Evolutionary conservation across 108 stramenopile genomes (phyloP), one percentile per base, ranked within the genome.

Genomic region (Skeletonema grethae): DNA sequence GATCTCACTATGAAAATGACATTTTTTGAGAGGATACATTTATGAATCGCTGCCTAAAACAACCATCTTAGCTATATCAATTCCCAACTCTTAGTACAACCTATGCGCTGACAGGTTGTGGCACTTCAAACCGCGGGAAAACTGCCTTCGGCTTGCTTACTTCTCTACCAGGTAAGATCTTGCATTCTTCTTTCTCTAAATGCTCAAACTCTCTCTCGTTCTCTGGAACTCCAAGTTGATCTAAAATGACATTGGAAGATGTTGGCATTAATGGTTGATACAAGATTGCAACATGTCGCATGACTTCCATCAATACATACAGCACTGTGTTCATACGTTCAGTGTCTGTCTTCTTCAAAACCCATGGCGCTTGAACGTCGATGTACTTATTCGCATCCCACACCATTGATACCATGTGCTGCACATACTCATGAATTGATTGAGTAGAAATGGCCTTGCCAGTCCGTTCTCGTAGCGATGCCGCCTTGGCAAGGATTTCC

Each of bases 211-310:
- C 83, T 62, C 93, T 78, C 58, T 93, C 83, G 16, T 90, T 83
- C 41, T 80, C 64, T 7, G 94, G 90, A 4, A 98, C 95, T 12
- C 78, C 82, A 28, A 99, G 72, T 61, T 82, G 85, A 82, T 97
- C 94, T 69, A 99, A 76, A 35, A 98, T 91, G 22, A 74, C 69
- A 64, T 83, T 87, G 24, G 96, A 90, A 22, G 94, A 87, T 7
- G 63, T 62, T 22, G 99, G 97, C 61, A 98, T 95, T 61, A 98
- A 61, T 3, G 99, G 99, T 74, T 97, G 97, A 67, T 97, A 95
- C 46, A 93, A 65, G 41, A 98, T 93, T 50, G 84, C 90, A 16
- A 88, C 84, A 34, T 86, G 73, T 39, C 99, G 86, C 70, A 99
- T 73, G 2, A 95, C 88, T 80, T 99, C 97, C 85, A 97, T 85